These are phyloP conservation scores for Cryptococcus maquisensis DNA, from an alignment of 1,284 basidiomycete genomes.

Conservation along the genomic window DNA sequence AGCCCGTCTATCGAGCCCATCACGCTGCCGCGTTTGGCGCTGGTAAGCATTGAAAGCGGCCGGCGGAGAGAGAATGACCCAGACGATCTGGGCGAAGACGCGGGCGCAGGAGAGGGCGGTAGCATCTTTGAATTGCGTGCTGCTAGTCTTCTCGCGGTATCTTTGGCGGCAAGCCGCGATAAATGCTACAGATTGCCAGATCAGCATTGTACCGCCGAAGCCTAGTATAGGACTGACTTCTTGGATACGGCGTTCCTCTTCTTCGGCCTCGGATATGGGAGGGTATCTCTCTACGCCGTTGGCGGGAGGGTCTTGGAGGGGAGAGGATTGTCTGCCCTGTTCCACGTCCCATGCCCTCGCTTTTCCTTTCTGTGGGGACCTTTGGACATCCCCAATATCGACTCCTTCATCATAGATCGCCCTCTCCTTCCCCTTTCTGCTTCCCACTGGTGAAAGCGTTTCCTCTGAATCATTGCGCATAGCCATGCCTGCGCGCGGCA, in stretches of 20 bases:
- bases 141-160: conserved; percentile 41
- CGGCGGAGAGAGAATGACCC: conserved; percentile 20
- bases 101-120: conserved; percentile 15
- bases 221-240: conserved; percentile 29
- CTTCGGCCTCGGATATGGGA: conserved; percentile 39
- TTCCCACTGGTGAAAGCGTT: conserved; percentile 19
- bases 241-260: conserved; percentile 43
- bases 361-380: conserved; percentile 21
- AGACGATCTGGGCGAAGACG: conserved; percentile 13
- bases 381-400: conserved; percentile 17
- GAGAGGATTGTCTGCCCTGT: conserved; percentile 7
- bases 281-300: conserved; percentile 28
- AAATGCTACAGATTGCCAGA: conserved; percentile 31
- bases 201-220: neutral
- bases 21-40: conserved; percentile 22
- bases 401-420: conserved; percentile 15
- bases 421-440: conserved; percentile 21
- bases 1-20: conserved; percentile 24
- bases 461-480: conserved; percentile 25
- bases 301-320: conserved; percentile 12
- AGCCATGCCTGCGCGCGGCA: conserved; percentile 5
- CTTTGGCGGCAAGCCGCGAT: conserved; percentile 41
- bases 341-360: conserved; percentile 32
- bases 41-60: conserved; percentile 17
- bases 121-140: conserved; percentile 32